Evolutionary conservation across 108 stramenopile species (phyloP).

Genomic region (Fistulifera solaris): DNA sequence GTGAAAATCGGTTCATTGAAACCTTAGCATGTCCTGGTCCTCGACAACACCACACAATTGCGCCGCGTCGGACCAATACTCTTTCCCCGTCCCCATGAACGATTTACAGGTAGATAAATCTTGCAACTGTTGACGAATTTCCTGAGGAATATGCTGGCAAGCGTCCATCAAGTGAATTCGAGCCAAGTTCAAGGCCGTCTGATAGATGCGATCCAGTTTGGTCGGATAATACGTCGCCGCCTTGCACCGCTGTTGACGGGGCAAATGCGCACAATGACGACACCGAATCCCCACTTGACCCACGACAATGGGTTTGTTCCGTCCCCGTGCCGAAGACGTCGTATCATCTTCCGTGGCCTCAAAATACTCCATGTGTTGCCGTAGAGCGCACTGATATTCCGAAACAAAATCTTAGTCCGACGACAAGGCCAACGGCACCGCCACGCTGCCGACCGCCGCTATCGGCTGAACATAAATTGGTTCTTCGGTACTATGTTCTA

Average conservation of each 20-base stretch:
- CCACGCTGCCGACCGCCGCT: too few species aligned
- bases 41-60: slow-evolving; percentile 23
- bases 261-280: slow-evolving; percentile 58
- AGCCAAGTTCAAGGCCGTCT: slow-evolving; percentile 75
- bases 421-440: slow-evolving; percentile 14
- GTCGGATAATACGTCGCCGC: slow-evolving; percentile 73
- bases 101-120: neutral
- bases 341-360: slow-evolving; percentile 29
- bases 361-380: slow-evolving; percentile 46
- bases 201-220: slow-evolving; percentile 56
- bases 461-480: too few species aligned
- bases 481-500: too few species aligned
- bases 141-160: slow-evolving; percentile 10
- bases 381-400: slow-evolving; percentile 32
- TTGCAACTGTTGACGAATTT: neutral
- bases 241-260: slow-evolving; percentile 41
- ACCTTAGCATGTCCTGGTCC: neutral
- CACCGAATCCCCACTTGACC: slow-evolving; percentile 76
- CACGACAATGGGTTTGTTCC: slow-evolving; percentile 34
- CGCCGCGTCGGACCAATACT: slow-evolving; percentile 61
- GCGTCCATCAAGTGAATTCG: slow-evolving; percentile 23
- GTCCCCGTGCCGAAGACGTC: slow-evolving; percentile 22
- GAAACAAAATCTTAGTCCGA: slow-evolving; percentile 26
- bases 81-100: slow-evolving; percentile 57
- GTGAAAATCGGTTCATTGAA: too few species aligned